Conservation (phyloP, 371 early-diverging fungal genomes). For the Ordospora pajunii region DNA sequence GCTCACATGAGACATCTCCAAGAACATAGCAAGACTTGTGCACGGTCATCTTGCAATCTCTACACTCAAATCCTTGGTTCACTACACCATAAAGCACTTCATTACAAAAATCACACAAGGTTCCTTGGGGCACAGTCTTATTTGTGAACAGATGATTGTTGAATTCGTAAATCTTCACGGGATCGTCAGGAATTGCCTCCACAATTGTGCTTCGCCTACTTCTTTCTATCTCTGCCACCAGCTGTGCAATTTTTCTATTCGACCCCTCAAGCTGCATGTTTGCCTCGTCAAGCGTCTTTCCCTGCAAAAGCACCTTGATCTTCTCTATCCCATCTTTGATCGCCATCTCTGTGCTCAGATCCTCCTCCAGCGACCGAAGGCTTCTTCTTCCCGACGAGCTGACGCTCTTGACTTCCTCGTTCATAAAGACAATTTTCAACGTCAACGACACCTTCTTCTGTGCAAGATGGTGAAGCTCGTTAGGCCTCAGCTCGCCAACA, state of each 20-base stretch:
- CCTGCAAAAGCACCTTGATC: constrained; percentile 38
- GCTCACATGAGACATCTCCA: constrained; percentile 55
- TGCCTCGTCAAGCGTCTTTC: constrained; percentile 38
- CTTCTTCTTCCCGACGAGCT: constrained; percentile 39
- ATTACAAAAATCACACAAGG: constrained; percentile 53
- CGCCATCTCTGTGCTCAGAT: constrained; percentile 53
- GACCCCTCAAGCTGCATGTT: constrained; percentile 53
- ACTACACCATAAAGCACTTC: constrained; percentile 42
- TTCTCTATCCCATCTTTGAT: constrained; percentile 55
- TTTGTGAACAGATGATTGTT: constrained; percentile 54
- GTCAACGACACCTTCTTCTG: constrained; percentile 41
- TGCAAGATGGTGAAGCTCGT: constrained; percentile 41
- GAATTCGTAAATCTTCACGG: constrained; percentile 46
- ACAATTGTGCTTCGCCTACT: constrained; percentile 16
- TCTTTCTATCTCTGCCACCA: constrained; percentile 46
- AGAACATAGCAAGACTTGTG: constrained; percentile 59
- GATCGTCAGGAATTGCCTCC: constrained; percentile 19
- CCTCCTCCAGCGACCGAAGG: constrained; percentile 39
- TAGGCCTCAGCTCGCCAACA: constrained; percentile 37
- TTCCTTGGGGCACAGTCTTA: constrained; percentile 42
- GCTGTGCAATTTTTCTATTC: constrained; percentile 49
- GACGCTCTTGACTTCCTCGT: constrained; percentile 29
- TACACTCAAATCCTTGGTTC: constrained; percentile 56
- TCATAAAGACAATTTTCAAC: constrained; percentile 50
- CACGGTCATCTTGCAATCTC: constrained; percentile 55